phyloP scores from a whole-genome alignment of 208 protist genomes.

The Acanthamoeba royreba region DNA sequence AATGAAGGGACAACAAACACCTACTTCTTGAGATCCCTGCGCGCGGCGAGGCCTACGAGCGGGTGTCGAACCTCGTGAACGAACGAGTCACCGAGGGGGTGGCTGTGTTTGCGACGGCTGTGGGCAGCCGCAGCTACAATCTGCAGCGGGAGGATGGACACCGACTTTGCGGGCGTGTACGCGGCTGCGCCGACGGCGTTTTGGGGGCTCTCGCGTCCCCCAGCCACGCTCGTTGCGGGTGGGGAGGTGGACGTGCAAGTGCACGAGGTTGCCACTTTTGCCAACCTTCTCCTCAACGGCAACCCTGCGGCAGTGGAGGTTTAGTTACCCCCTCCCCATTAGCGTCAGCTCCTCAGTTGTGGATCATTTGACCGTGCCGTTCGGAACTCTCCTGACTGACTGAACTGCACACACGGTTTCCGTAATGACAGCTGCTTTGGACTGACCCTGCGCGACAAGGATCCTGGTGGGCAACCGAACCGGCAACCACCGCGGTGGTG shows the following conservation, averaged over 20 bases:
- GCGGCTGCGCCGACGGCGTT: background rate
- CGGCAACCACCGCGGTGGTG: too few relatives aligned
- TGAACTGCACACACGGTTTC: too few relatives aligned
- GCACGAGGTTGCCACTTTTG: background rate
- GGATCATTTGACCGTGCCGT: too few relatives aligned
- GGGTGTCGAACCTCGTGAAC: background rate
- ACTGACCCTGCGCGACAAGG: background rate
- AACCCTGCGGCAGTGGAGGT: slow-evolving; percentile 6
- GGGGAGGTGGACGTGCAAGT: background rate
- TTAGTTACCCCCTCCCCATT: too few relatives aligned
- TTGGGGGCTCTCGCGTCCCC: background rate
- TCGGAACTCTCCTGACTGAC: too few relatives aligned
- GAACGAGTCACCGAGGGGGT: background rate
- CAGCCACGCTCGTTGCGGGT: background rate
- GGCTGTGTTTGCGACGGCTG: background rate
- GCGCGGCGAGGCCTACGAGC: background rate
- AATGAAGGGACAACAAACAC: too few relatives aligned
- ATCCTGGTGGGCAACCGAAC: background rate
- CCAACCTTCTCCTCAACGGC: background rate
- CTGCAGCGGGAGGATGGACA: background rate
- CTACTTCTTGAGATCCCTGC: too few relatives aligned
- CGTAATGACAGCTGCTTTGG: background rate
- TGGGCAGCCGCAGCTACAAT: background rate
- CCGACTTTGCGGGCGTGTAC: background rate
- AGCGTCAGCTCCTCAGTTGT: too few relatives aligned